Evolutionary conservation across 352 stramenopile species (phyloP).

Genomic region (Globisporangium spinosum): DNA sequence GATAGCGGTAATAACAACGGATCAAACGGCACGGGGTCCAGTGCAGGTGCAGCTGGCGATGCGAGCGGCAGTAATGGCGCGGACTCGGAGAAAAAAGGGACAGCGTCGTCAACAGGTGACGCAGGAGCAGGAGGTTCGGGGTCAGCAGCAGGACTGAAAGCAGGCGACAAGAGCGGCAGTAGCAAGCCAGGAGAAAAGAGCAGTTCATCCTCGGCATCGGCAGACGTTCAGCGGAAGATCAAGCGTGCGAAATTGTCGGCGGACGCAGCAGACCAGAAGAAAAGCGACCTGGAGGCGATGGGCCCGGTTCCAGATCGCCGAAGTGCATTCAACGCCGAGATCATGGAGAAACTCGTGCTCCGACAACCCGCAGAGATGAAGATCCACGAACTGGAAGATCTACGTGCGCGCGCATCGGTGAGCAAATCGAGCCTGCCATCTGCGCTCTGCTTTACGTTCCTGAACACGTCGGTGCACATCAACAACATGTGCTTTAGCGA

Average conservation of each 20-base stretch:
- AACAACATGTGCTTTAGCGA: constrained; percentile 85
- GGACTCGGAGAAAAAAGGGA: constrained; percentile 48
- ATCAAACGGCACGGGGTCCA: constrained; percentile 9
- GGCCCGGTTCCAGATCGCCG: constrained; percentile 70
- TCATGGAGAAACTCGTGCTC: constrained; percentile 80
- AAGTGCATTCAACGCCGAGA: constrained; percentile 58
- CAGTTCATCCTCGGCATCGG: neutral
- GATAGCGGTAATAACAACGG: constrained; percentile 18
- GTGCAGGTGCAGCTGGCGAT: constrained; percentile 18
- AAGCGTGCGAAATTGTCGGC: constrained; percentile 48
- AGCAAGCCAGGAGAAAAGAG: constrained; percentile 20
- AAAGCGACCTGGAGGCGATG: constrained; percentile 48
- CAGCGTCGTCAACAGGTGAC: constrained; percentile 21
- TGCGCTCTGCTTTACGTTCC: constrained; percentile 71
- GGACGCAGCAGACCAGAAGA: constrained; percentile 39
- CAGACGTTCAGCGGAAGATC: constrained; percentile 51
- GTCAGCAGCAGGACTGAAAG: constrained; percentile 20
- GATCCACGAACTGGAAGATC: constrained; percentile 59
- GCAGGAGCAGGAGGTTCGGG: constrained; percentile 18
- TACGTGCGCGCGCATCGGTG: constrained; percentile 48
- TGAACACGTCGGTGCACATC: constrained; percentile 74
- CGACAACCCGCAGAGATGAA: constrained; percentile 65
- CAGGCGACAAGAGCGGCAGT: constrained; percentile 33
- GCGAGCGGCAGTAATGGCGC: constrained; percentile 6
- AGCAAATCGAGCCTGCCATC: constrained; percentile 55